phyloP scores from a whole-genome alignment of 345 rosid genomes.

The Anacardium occidentale region DNA sequence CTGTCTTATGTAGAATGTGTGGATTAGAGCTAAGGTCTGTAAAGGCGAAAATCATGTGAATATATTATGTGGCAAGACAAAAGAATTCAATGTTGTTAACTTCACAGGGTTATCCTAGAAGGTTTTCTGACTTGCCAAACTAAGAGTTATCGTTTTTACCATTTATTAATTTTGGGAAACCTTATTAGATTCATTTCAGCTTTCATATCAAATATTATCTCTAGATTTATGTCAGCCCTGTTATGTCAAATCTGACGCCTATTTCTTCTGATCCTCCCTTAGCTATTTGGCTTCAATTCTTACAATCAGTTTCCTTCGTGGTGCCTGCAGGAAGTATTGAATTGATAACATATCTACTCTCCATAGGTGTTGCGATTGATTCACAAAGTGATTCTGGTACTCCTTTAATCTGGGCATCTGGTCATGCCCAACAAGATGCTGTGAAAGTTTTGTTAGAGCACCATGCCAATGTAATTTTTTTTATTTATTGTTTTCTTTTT shows the following conservation, averaged over 20 bases:
- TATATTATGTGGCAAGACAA: background rate
- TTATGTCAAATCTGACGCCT: background rate
- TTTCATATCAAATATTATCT: background rate
- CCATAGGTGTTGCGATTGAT: slow-evolving; percentile 63
- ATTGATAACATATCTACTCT: slow-evolving; percentile 59
- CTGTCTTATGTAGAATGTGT: background rate
- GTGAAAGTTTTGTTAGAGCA: slow-evolving; percentile 71
- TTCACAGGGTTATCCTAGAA: background rate
- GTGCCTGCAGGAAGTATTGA: slow-evolving; percentile 61
- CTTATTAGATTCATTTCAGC: background rate
- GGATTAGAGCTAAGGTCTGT: background rate
- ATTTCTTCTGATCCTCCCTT: background rate
- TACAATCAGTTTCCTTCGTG: background rate
- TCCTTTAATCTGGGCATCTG: slow-evolving; percentile 91
- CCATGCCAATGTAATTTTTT: slow-evolving; percentile 67
- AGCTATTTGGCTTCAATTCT: slow-evolving; percentile 7
- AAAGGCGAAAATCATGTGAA: background rate
- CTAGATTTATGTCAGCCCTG: background rate
- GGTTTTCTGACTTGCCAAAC: background rate
- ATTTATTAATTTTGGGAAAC: background rate
- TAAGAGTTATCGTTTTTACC: background rate
- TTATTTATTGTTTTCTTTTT: background rate
- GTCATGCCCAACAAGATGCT: slow-evolving; percentile 74
- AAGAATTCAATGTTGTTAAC: background rate
- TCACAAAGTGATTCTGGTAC: slow-evolving; percentile 92